Base-by-base conservation (phyloP, 2,329 filamentous ascomycete genomes). In the Trichothecium roseum region DNA sequence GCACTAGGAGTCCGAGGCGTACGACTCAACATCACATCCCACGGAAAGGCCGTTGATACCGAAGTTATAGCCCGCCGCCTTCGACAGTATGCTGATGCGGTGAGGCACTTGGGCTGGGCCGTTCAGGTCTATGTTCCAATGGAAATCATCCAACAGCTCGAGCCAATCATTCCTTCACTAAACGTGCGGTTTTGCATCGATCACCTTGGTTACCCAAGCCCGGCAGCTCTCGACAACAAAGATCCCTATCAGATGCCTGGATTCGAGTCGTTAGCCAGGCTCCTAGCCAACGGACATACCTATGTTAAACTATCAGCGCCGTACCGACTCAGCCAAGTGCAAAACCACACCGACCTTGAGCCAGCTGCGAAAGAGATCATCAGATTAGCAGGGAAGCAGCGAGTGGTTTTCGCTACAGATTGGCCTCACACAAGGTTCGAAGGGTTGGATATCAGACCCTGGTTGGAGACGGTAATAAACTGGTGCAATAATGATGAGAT, bases 391-490 rank as follows among this genome's bases (percentile, higher is more conserved):
- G 59, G 58, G 3, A 48, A 60, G 27, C 42, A 37, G 18, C 53
- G 63, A 14, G 57, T 72, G n/a, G 61, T 76, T 0, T 77, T 72
- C 50, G 72, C 71, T 1, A 72, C 69, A 2, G 72, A 78, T 45
- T 78, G 73, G 73, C 73, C 73, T 13, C 72, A 77, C 50, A 78
- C 74, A 8, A 59, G 72, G 18, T 76, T 71, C 41, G 65, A 73
- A 14, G 65, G 63, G 5, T 44, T 73, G 3, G 66, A 77, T 44
- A 68, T 74, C 17, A 54, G 50, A 32, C 67, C 66, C 0, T 78
- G 71, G 48, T 61, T 74, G 18, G 61, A 73, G 39, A 59, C 53
- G 35, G 69, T 72, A 33, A 48, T 78, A 37, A 56, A 66, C 12
- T 70, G 71, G 63, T 74, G 70, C 43, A 61, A 56, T 2, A 54